Percentiles rank a stretch among this genome's conserved stretches.
These are phyloP conservation scores for Camellia lanceoleosa DNA, from an alignment of 148 eudicot species.

Conservation along the genomic window DNA sequence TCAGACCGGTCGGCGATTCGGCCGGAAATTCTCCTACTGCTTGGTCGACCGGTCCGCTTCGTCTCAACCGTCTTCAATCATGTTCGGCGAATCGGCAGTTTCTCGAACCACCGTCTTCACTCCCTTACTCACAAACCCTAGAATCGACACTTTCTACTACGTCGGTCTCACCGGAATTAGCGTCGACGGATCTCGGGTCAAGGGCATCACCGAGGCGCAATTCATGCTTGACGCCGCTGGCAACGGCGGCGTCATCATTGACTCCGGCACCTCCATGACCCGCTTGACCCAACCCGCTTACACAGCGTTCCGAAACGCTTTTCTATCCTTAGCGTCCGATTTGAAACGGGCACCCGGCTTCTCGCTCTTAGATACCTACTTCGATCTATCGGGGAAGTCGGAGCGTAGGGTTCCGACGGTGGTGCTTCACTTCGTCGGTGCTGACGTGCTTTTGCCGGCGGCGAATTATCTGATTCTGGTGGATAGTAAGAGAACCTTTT, in stretches of 20 bases:
- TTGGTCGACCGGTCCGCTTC: slow-evolving; percentile 74
- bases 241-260: slow-evolving; percentile 79
- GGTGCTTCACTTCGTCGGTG: slow-evolving; percentile 72
- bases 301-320: slow-evolving; percentile 62
- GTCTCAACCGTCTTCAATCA: slow-evolving; percentile 65
- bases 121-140: slow-evolving; percentile 71
- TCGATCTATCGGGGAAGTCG: slow-evolving; percentile 69
- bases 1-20: slow-evolving; percentile 70
- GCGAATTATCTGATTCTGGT: slow-evolving; percentile 90
- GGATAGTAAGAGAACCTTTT: slow-evolving; percentile 66
- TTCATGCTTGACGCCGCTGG: slow-evolving; percentile 66
- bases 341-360: slow-evolving; percentile 59
- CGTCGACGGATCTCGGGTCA: slow-evolving; percentile 74
- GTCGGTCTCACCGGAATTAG: slow-evolving; percentile 67
- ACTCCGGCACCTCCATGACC: slow-evolving; percentile 91
- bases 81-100: slow-evolving; percentile 65
- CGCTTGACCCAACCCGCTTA: slow-evolving; percentile 85
- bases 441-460: slow-evolving; percentile 77
- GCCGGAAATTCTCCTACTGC: slow-evolving; percentile 75
- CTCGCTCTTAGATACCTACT: slow-evolving; percentile 93
- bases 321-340: slow-evolving; percentile 50
- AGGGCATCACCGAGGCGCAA: slow-evolving; percentile 50
- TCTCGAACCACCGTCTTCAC: slow-evolving; percentile 63
- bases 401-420: slow-evolving; percentile 89
- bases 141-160: slow-evolving; percentile 91